These are phyloP conservation scores for Debaryomycetaceae sp. DNA, from an alignment of 1,139 yeast genomes.

Conservation along the genomic window DNA sequence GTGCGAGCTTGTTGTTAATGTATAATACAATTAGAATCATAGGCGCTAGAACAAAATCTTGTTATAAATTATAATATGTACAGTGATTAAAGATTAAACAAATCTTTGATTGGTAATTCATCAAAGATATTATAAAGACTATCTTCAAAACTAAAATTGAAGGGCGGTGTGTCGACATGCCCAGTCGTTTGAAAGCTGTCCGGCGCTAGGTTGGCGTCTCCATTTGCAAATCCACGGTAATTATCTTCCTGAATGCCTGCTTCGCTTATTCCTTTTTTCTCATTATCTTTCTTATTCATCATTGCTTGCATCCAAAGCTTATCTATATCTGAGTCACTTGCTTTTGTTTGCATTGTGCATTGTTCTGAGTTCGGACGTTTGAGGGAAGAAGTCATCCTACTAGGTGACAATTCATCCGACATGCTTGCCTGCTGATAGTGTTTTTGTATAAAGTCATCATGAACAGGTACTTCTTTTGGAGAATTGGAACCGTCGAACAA, in stretches of 20 bases:
- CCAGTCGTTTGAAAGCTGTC: too few relatives aligned
- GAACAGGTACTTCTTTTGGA: not conserved
- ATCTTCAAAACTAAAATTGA: not conserved
- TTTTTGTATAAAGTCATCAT: not conserved
- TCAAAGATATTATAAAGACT: not conserved
- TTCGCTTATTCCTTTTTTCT: too few relatives aligned
- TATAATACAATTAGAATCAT: too few relatives aligned
- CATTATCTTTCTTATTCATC: constrained; percentile 5
- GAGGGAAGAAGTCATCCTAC: not conserved
- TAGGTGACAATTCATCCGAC: not conserved
- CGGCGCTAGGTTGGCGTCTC: too few relatives aligned
- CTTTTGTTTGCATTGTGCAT: not conserved
- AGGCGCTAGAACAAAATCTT: too few relatives aligned
- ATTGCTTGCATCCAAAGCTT: constrained; percentile 39
- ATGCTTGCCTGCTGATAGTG: not conserved
- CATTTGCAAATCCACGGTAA: too few relatives aligned
- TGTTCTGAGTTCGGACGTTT: not conserved
- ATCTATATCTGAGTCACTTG: constrained; percentile 26
- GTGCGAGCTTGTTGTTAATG: too few relatives aligned
- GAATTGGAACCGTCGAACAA: not conserved
- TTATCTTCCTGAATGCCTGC: too few relatives aligned
- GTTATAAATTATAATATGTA: too few relatives aligned
- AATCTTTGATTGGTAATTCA: not conserved
- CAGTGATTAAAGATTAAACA: not conserved
- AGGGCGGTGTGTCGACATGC: not conserved